A percentile compares a stretch with the other conserved stretches of the same genome.
Conservation (phyloP, 129 eudicot species). For the Kitagawia praeruptora region DNA sequence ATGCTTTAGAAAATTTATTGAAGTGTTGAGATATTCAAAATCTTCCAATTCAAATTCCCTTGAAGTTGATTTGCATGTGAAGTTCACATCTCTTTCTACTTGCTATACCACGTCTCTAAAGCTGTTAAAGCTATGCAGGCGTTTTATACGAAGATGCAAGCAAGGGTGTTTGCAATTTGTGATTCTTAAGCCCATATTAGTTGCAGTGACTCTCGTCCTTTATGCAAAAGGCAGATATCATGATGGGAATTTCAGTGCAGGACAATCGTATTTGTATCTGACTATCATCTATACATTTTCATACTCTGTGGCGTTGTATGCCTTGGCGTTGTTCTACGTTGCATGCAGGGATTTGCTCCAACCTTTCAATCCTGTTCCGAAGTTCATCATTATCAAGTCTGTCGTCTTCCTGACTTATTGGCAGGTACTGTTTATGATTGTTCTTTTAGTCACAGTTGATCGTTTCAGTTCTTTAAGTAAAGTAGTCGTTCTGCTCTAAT, state of each 20-base stretch:
- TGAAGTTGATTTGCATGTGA: not conserved
- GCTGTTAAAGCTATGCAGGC: conserved; percentile 46
- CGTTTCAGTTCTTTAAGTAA: not conserved
- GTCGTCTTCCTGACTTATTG: conserved; percentile 91
- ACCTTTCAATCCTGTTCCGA: conserved; percentile 94
- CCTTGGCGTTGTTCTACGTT: conserved; percentile 85
- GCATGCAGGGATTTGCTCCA: conserved; percentile 91
- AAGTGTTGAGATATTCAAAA: not conserved
- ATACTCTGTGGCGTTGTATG: conserved; percentile 80
- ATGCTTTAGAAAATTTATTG: not conserved
- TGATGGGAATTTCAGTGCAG: conserved; percentile 81
- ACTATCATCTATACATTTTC: conserved; percentile 84
- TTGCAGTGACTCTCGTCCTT: conserved; percentile 59
- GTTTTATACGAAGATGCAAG: conserved; percentile 91
- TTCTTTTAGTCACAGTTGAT: not conserved
- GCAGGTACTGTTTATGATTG: conserved; percentile 47
- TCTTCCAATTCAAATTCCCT: not conserved
- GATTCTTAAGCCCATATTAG: conserved; percentile 78
- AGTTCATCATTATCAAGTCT: conserved; percentile 81
- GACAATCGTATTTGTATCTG: conserved; percentile 76
- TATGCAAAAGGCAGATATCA: conserved; percentile 89
- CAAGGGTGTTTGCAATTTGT: conserved; percentile 98
- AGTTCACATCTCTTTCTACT: not conserved
- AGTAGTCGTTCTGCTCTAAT: not conserved
- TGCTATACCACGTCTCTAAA: conserved; percentile 7